Percentiles rank a stretch among this genome's conserved stretches.
Evolutionary conservation across 2,329 filamentous ascomycete species (phyloP).

Genomic region (Xylaria arbuscula): DNA sequence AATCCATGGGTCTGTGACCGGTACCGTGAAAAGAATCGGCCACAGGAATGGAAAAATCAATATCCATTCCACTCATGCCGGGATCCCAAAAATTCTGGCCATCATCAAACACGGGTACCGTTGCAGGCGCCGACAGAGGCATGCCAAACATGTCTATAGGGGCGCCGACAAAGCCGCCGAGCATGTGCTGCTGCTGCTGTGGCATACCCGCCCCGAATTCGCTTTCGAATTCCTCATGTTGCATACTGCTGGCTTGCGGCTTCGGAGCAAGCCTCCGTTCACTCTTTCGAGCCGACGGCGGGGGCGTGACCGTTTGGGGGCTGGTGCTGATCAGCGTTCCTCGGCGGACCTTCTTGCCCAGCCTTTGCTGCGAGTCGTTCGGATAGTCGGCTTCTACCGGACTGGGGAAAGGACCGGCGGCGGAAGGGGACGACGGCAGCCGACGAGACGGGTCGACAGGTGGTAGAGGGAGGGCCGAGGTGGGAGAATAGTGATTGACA

Average conservation of each 20-base stretch:
- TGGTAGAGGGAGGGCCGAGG: constrained; percentile 64
- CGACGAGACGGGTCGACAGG: constrained; percentile 69
- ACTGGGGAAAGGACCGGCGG: constrained; percentile 51
- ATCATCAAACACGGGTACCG: constrained; percentile 58
- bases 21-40: constrained; percentile 58
- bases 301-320: constrained; percentile 69
- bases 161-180: constrained; percentile 56
- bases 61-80: constrained; percentile 67
- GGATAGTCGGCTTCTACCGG: constrained; percentile 49
- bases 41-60: constrained; percentile 64
- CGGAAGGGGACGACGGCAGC: constrained; percentile 67
- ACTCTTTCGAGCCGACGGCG: constrained; percentile 67
- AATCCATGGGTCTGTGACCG: constrained; percentile 60
- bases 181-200: constrained; percentile 60
- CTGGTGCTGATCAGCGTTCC: constrained; percentile 54
- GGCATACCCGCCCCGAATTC: constrained; percentile 63
- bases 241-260: constrained; percentile 61
- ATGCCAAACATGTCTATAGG: constrained; percentile 69
- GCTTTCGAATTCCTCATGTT: constrained; percentile 66
- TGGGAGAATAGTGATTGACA: constrained; percentile 69
- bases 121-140: constrained; percentile 68
- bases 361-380: constrained; percentile 47
- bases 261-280: constrained; percentile 66
- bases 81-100: constrained; percentile 67
- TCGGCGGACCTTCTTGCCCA: constrained; percentile 60